These are phyloP conservation scores for Aspergillus japonicus DNA, from an alignment of 2,329 filamentous ascomycete species.

Conservation along the genomic window DNA sequence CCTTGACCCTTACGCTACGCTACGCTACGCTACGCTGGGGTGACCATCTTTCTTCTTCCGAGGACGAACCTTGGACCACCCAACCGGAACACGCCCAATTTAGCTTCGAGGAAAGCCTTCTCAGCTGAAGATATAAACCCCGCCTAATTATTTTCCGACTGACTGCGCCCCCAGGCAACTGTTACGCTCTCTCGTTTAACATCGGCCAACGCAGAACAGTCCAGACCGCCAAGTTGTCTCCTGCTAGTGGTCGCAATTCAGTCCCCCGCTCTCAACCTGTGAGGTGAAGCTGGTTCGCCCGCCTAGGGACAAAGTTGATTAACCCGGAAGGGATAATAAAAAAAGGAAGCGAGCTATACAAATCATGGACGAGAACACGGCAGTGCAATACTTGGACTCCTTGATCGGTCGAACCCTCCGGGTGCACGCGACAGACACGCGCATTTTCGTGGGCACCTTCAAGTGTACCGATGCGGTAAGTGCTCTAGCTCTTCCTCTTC, in stretches of 20 bases:
- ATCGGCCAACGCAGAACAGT: conserved; percentile 7
- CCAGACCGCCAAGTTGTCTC: conserved; percentile 8
- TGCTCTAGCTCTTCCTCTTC: conserved; percentile 20
- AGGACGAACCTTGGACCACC: not conserved
- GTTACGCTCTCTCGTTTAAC: not conserved
- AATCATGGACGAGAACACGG: conserved; percentile 36
- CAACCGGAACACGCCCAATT: conserved; percentile 4
- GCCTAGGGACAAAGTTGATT: conserved; percentile 1
- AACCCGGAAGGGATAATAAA: not conserved
- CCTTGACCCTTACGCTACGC: not conserved
- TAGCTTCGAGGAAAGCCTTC: not conserved
- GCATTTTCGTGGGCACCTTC: conserved; percentile 85
- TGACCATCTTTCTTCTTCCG: not conserved
- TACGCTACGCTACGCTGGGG: not conserved
- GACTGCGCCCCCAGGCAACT: not conserved
- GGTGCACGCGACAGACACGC: conserved; percentile 75
- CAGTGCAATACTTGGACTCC: conserved; percentile 47
- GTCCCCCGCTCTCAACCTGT: not conserved
- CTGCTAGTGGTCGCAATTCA: conserved; percentile 10
- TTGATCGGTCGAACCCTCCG: conserved; percentile 78
- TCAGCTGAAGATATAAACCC: not conserved
- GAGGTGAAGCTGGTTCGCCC: not conserved
- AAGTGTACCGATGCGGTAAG: conserved; percentile 91
- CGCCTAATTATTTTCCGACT: not conserved
- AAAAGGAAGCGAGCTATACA: conserved; percentile 17